Evolutionary conservation across 192 early-diverging fungal genomes (phyloP), one percentile per base, ranked within the genome.

Genomic region (Thamnidium elegans): DNA sequence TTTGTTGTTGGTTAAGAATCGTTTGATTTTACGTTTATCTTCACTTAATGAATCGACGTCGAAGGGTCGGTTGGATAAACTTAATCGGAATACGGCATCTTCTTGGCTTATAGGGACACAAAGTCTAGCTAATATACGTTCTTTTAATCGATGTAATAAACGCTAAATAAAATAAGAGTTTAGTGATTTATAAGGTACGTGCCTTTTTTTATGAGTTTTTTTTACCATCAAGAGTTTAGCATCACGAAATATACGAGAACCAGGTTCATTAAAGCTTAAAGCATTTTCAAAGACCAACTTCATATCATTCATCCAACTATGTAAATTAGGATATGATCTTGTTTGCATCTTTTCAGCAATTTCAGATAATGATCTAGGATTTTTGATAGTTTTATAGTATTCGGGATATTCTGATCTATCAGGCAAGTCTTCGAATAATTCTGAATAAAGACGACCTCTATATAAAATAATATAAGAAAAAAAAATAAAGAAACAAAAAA

Each of bases 251-350:
- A 98, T 81, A 51, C 87, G 85, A 10, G 94, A 97, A 9, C 87
- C 88, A 43, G 89, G 81, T 59, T 86, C 88, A 72, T 97, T 97
- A 75, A 93, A 99, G 42, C 83, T 86, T 68, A 87, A 94, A 11
- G 95, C 95, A 66, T 99, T 99, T 61, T 89, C 81, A 70, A 96
- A 95, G 76, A 97, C 85, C 55, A 86, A 73, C 30, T 81, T 73
- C 66, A 96, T 82, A 73, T 99, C 97, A n/a, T 76, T 72, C 75
- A 85, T 81, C 65, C 96, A 93, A 19, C 83, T 80, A 10, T 84
- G 77, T 47, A 94, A 72, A 17, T 80, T 81, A 50, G 74, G 70
- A 68, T 96, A 96, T 46, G 79, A 82, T 44, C 76, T 65, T 19
- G 55, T 67, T 10, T 82, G 74, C 34, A 94, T 87, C 56, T 85